A percentile compares a stretch with the other conserved stretches of the same genome.
phyloP scores from a whole-genome alignment of 2,329 filamentous ascomycete genomes.

The Colletotrichum spaethianum region DNA sequence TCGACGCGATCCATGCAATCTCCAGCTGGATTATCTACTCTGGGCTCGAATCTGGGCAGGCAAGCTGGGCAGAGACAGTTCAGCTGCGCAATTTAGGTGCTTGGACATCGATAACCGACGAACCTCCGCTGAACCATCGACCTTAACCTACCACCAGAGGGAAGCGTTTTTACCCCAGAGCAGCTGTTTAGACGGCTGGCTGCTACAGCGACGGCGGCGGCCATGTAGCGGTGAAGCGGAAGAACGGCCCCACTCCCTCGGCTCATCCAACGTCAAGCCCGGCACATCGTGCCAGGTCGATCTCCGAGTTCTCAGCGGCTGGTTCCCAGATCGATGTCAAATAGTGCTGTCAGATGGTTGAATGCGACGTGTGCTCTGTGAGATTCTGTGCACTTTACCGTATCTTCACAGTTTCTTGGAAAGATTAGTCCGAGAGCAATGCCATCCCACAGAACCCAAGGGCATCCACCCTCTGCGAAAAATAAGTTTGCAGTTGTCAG shows the following conservation, averaged over 20 bases:
- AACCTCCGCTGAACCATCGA: neutral
- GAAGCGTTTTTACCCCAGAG: neutral
- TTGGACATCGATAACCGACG: neutral
- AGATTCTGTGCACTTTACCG: neutral
- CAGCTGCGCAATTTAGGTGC: neutral
- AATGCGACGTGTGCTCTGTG: too few species aligned
- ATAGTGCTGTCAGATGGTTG: neutral
- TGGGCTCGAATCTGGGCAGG: neutral
- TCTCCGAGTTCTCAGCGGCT: neutral
- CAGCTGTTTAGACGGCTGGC: neutral
- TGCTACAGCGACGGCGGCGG: neutral
- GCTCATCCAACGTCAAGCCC: neutral
- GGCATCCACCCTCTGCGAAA: too few species aligned
- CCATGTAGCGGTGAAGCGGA: neutral
- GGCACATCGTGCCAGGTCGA: neutral
- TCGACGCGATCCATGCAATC: constrained; percentile 14
- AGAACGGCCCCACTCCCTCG: constrained; percentile 11
- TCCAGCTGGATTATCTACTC: constrained; percentile 14
- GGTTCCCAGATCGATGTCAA: neutral
- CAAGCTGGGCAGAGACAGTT: neutral
- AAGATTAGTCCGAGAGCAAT: neutral
- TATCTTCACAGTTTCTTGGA: neutral
- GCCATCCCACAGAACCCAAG: neutral
- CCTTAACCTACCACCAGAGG: neutral
- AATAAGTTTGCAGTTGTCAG: neutral